Base-by-base conservation (phyloP, 2,329 filamentous ascomycete species). In the Xylaria sp. region DNA sequence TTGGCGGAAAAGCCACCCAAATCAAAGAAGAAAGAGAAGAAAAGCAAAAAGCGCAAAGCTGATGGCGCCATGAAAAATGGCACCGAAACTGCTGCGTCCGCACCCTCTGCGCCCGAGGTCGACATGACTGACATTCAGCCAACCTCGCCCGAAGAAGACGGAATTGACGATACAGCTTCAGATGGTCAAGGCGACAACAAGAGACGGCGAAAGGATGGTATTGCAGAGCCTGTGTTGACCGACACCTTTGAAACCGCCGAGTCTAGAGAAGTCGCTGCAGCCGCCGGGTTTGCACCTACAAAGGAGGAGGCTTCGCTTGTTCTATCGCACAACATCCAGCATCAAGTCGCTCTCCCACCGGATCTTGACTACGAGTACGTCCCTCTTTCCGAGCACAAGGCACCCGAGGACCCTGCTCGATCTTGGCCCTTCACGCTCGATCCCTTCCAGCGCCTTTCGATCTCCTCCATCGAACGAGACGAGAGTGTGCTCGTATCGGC, bases 401-500 rank as follows among this genome's bases (percentile, higher is more conserved):
- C 94, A n/a, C 94, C 95, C 12, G 92, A 91, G 66, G 90, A 92
- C 72, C 96, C 96, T 1, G 96, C 96, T 23, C 89, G 93, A 72
- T 89, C 86, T 41, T 99, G 92, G 86, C 88, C 90, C 10, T 99
- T 99, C 84, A 93, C 93, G 66, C 90, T 99, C 68, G 96, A 99
- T 85, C 96, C 96, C 60, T 99, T 99, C 86, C 96, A 99, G 83
- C 93, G 95, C 78, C 88, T 98, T 60, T 94, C 96, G 0, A 94
- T 99, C 70, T 91, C 94, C 8, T 98, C 95, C 0, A 99, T 99
- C 72, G 92, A 99, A 83, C 89, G 96, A 72, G 94, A 95, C 64
- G 96, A 99, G 85, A 98, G 94, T 84, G 94, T 99, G 0, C 83
- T 99, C 59, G 96, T 99, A 1, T 98, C 97, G 18, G 96, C 96